Conservation (phyloP, 495 filamentous ascomycete species). For the Pseudoneurospora amorphoporcata region DNA sequence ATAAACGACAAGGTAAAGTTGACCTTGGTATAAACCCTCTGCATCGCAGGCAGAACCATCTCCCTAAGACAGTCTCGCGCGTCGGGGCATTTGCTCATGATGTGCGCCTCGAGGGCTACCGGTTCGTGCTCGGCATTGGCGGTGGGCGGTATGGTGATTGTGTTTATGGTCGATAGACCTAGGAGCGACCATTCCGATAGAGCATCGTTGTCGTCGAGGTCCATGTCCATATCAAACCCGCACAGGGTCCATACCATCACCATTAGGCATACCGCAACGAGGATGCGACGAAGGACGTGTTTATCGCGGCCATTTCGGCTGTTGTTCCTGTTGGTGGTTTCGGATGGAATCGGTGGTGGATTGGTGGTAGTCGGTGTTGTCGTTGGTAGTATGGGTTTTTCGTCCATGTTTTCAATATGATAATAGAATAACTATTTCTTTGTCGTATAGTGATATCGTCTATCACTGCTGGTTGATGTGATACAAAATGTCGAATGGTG, state of each 20-base stretch:
- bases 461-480: neutral
- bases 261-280: neutral
- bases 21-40: slow-evolving; percentile 68
- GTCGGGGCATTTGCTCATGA: slow-evolving; percentile 95
- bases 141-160: neutral
- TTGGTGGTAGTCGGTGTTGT: neutral
- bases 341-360: neutral
- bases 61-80: slow-evolving; percentile 68
- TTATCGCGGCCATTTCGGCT: neutral
- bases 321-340: neutral
- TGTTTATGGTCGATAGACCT: neutral
- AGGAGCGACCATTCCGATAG: neutral
- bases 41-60: slow-evolving; percentile 79
- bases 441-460: neutral
- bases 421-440: neutral
- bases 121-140: slow-evolving; percentile 2
- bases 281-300: neutral
- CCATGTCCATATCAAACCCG: neutral
- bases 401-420: neutral
- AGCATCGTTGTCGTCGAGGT: neutral
- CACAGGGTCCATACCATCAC: neutral
- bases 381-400: neutral
- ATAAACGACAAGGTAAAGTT: slow-evolving; percentile 89
- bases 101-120: slow-evolving; percentile 79
- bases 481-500: neutral